Evolutionary conservation across 2,329 filamentous ascomycete species (phyloP), one percentile per base, ranked within the genome.

Genomic region (Sphaerulina populicola): DNA sequence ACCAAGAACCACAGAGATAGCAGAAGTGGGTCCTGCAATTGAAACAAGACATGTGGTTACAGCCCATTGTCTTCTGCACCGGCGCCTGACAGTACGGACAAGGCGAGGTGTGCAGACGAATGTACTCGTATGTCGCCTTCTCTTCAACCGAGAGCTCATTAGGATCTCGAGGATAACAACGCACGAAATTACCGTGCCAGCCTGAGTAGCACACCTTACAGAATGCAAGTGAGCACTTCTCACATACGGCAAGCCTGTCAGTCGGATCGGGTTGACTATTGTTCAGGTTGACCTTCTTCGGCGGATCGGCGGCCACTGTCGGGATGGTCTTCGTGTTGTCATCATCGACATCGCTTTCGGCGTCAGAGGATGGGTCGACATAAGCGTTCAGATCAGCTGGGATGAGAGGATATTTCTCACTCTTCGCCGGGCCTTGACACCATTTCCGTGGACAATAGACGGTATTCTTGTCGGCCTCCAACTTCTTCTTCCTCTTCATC

Each of bases 1-100:
- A 76, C 86, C 88, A 97, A n/a, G 82, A 78, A 0, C 85, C 85
- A 65, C 93, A 97, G 1, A 97, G 77, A 61, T 97, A 97, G 72
- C 93, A 98, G 67, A 96, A 97, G 68, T 97, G 91, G 2, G 88
- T 86, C 46, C 84, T 77, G 73, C 93, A 98, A 57, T 87, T 83
- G 67, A 85, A 88, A 70, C 91, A 96, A 44, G 84, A 86, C 89
- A 97, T 97, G 69, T 96, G 90, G 69, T 96, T 96, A 75, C 93
- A 98, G 36, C 93, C 93, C 64, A 87, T 82, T 1, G 85, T 88
- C 74, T 98, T 98, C 66, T 95, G 88, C 18, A 84, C 85, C 0
- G 88, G 88, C 1, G 85, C 83, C 29, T 77, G 81, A 71, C 93
- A 98, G 3, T 88, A 91, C 9, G 93, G 90, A 65, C 93, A 98